Evolutionary conservation across 2,329 filamentous ascomycete genomes (phyloP).

Genomic region (Fonsecaea pedrosoi): DNA sequence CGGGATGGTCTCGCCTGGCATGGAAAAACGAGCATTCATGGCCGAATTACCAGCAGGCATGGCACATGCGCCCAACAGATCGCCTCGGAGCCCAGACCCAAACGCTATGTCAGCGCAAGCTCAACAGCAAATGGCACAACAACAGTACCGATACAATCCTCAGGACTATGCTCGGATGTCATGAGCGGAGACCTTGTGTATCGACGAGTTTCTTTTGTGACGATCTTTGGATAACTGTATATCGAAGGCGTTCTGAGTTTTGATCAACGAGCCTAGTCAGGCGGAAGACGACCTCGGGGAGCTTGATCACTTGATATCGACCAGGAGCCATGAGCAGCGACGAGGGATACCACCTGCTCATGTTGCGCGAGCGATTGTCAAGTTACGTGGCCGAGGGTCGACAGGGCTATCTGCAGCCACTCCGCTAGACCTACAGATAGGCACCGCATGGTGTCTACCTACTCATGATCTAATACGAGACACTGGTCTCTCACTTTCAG

Average conservation of each 20-base stretch:
- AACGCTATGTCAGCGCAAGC: conserved; percentile 21
- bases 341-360: neutral
- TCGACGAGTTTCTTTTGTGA: conserved; percentile 19
- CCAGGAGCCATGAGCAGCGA: neutral
- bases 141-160: conserved; percentile 35
- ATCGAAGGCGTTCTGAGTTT: conserved; percentile 3
- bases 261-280: neutral
- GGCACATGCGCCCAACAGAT: conserved; percentile 13
- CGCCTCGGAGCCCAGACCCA: conserved; percentile 29
- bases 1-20: conserved; percentile 27
- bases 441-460: neutral
- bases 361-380: neutral
- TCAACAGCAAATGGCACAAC: conserved; percentile 23
- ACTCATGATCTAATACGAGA: neutral
- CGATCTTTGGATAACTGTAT: conserved; percentile 18
- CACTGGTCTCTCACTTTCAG: neutral
- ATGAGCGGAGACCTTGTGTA: conserved; percentile 13
- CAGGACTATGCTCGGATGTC: conserved; percentile 34
- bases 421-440: neutral
- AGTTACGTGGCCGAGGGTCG: neutral
- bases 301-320: neutral
- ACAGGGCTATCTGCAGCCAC: neutral
- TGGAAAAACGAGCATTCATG: conserved; percentile 32
- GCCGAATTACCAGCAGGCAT: conserved; percentile 28
- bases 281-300: neutral